Percentiles rank a stretch among this genome's conserved stretches.
Evolutionary conservation across 176 grass and related monocot species (phyloP).

Genomic region (Pharus latifolius): DNA sequence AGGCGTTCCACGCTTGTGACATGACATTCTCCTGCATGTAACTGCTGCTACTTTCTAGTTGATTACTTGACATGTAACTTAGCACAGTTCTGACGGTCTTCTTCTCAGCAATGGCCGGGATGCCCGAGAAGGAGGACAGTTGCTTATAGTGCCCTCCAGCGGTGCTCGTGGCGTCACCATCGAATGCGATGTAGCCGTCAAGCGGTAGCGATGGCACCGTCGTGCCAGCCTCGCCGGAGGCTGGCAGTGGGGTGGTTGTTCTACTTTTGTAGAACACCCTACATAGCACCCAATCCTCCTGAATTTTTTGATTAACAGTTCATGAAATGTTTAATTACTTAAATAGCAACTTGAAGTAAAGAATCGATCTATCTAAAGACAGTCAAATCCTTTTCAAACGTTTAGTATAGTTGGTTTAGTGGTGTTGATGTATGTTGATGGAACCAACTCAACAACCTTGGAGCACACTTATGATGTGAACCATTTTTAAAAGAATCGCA

Average conservation of each 20-base stretch:
- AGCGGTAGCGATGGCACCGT: too few species aligned
- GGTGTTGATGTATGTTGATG: constrained; percentile 10
- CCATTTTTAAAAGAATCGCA: constrained; percentile 7
- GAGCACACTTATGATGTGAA: not conserved
- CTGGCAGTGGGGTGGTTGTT: not conserved
- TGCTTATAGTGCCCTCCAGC: not conserved
- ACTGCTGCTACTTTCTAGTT: not conserved
- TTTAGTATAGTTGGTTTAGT: not conserved
- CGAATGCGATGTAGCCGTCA: not conserved
- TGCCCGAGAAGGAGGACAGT: not conserved
- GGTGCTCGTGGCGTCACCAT: not conserved
- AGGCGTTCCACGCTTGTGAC: constrained; percentile 10
- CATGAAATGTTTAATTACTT: too few species aligned
- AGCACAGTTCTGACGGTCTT: too few species aligned
- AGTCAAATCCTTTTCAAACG: constrained; percentile 4
- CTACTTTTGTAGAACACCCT: constrained; percentile 47
- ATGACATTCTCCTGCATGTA: not conserved
- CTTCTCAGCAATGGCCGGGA: too few species aligned
- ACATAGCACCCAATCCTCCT: constrained; percentile 73
- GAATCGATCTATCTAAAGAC: not conserved
- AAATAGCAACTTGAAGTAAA: not conserved
- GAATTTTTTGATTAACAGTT: not conserved
- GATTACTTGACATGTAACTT: too few species aligned
- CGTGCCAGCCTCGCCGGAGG: not conserved
- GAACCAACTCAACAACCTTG: constrained; percentile 22